Conservation (phyloP, 2,329 filamentous ascomycete genomes). For the Aspergillus sp. region DNA sequence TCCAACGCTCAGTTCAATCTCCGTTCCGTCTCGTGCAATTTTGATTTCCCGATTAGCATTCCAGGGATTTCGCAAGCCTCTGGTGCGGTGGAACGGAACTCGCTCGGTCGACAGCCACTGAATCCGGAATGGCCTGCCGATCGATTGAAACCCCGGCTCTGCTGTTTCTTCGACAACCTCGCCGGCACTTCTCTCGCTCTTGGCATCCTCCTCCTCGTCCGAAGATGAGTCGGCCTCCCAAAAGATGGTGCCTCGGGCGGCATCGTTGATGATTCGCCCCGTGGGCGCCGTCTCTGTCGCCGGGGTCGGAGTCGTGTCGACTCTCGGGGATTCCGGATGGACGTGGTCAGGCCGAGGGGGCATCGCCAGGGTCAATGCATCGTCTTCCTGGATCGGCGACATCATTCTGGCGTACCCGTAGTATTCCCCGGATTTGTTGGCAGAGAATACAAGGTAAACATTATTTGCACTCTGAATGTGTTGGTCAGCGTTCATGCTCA, state of each 20-base stretch:
- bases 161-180: slow-evolving; percentile 45
- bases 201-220: slow-evolving; percentile 38
- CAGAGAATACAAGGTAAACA: slow-evolving; percentile 91
- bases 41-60: slow-evolving; percentile 95
- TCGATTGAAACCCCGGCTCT: slow-evolving; percentile 59
- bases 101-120: slow-evolving; percentile 84
- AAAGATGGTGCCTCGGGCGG: slow-evolving; percentile 90
- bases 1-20: slow-evolving; percentile 81
- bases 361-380: slow-evolving; percentile 67
- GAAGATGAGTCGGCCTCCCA: slow-evolving; percentile 79
- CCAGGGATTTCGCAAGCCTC: slow-evolving; percentile 87
- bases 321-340: slow-evolving; percentile 62
- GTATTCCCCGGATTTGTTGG: slow-evolving; percentile 96
- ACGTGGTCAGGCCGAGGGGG: slow-evolving; percentile 61
- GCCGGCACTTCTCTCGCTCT: slow-evolving; percentile 47
- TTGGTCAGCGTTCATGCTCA: neutral
- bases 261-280: slow-evolving; percentile 89
- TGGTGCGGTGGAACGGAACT: slow-evolving; percentile 83
- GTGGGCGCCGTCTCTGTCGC: slow-evolving; percentile 75
- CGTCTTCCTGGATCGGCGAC: slow-evolving; percentile 78
- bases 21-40: slow-evolving; percentile 91
- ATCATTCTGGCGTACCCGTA: slow-evolving; percentile 92
- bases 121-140: slow-evolving; percentile 88
- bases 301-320: slow-evolving; percentile 76
- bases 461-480: slow-evolving; percentile 66